These are phyloP conservation scores for Podospora pseudoanserina DNA, from an alignment of 495 filamentous ascomycete species.

Conservation along the genomic window DNA sequence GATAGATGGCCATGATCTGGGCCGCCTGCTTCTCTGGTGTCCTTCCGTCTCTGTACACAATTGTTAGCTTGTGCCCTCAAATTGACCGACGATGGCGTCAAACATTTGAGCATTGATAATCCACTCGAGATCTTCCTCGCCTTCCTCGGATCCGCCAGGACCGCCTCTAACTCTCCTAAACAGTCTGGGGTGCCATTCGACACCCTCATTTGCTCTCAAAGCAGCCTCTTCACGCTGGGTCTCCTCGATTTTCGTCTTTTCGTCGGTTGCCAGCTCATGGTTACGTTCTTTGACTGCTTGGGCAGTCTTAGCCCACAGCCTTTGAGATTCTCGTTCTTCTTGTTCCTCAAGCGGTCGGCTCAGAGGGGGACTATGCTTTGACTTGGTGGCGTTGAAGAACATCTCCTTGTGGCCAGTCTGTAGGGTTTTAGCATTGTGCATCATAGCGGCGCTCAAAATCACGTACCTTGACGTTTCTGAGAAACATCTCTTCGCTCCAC, in stretches of 20 bases:
- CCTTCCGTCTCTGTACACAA: slow-evolving; percentile 49
- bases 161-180: slow-evolving; percentile 75
- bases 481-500: slow-evolving; percentile 92
- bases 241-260: slow-evolving; percentile 93
- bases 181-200: slow-evolving; percentile 85
- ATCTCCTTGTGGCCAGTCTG: slow-evolving; percentile 85
- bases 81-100: slow-evolving; percentile 30
- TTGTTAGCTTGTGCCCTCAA: slow-evolving; percentile 32
- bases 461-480: slow-evolving; percentile 75
- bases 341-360: slow-evolving; percentile 81
- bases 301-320: slow-evolving; percentile 76
- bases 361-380: slow-evolving; percentile 70
- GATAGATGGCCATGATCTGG: slow-evolving; percentile 82
- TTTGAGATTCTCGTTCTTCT: slow-evolving; percentile 84
- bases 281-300: slow-evolving; percentile 76
- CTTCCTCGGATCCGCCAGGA: slow-evolving; percentile 69
- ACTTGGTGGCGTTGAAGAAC: slow-evolving; percentile 79
- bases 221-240: slow-evolving; percentile 85
- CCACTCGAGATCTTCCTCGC: slow-evolving; percentile 87
- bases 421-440: background rate
- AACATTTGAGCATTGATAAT: slow-evolving; percentile 88
- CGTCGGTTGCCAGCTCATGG: slow-evolving; percentile 86
- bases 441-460: slow-evolving; percentile 10
- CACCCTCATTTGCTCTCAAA: slow-evolving; percentile 69
- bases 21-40: slow-evolving; percentile 70